phyloP scores from a whole-genome alignment of 1,284 basidiomycete genomes.

The Vanrija sp. region DNA sequence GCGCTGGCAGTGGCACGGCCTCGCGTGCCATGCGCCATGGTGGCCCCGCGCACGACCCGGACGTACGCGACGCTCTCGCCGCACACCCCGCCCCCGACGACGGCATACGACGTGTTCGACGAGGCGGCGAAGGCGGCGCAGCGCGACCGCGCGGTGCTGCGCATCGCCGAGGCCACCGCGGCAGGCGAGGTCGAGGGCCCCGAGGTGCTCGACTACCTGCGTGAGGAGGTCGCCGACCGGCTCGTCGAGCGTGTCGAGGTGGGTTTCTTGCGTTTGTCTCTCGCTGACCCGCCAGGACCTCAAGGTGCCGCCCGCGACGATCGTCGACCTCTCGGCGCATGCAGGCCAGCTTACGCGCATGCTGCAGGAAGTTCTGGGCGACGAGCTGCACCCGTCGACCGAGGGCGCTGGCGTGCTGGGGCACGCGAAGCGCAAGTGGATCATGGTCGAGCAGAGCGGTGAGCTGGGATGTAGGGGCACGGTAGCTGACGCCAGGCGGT shows the following conservation, averaged over 20 bases:
- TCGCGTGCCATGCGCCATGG: not conserved
- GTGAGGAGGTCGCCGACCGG: slow-evolving; percentile 83
- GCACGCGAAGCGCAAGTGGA: slow-evolving; percentile 26
- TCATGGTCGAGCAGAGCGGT: slow-evolving; percentile 86
- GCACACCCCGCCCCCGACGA: slow-evolving; percentile 36
- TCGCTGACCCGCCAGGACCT: slow-evolving; percentile 64
- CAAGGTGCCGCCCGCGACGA: slow-evolving; percentile 71
- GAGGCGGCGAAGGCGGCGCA: slow-evolving; percentile 76
- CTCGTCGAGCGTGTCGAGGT: slow-evolving; percentile 85
- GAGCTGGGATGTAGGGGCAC: slow-evolving; percentile 21
- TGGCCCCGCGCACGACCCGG: not conserved
- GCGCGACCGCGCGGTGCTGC: slow-evolving; percentile 66
- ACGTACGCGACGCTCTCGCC: slow-evolving; percentile 42
- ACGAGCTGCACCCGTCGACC: slow-evolving; percentile 60
- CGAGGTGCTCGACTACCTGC: slow-evolving; percentile 82
- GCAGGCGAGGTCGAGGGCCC: slow-evolving; percentile 1
- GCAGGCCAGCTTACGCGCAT: slow-evolving; percentile 86
- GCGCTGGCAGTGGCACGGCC: no score
- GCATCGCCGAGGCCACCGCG: slow-evolving; percentile 57
- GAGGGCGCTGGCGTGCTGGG: slow-evolving; percentile 11
- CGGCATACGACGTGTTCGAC: slow-evolving; percentile 81
- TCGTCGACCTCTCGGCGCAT: slow-evolving; percentile 92
- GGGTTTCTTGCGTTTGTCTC: slow-evolving; percentile 19
- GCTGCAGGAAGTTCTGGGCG: slow-evolving; percentile 63
- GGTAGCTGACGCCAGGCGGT: slow-evolving; percentile 52